These are phyloP conservation scores for Solanum peruvianum DNA, from an alignment of 257 asterid species.

Conservation along the genomic window DNA sequence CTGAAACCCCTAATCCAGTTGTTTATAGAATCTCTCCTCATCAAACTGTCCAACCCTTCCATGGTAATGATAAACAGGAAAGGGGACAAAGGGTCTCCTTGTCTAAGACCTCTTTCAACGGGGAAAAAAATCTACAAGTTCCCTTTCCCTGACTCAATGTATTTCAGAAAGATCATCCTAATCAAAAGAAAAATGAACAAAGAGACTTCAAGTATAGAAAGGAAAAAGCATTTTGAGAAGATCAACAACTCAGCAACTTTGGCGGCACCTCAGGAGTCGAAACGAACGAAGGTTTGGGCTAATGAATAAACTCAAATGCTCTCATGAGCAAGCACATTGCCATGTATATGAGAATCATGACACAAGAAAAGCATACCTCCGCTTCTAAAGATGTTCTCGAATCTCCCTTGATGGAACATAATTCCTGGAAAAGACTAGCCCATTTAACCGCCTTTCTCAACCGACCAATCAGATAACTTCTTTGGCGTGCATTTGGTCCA, in stretches of 20 bases:
- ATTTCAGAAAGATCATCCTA: not conserved
- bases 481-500: slow-evolving; percentile 93
- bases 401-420: slow-evolving; percentile 82
- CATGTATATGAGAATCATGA: not conserved
- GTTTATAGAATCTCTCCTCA: no score
- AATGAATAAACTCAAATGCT: not conserved
- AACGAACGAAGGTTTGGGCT: not conserved
- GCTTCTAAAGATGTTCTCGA: slow-evolving; percentile 96
- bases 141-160: not conserved
- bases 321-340: not conserved
- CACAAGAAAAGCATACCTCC: slow-evolving; percentile 40
- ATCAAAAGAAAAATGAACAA: not conserved
- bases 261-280: not conserved
- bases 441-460: slow-evolving; percentile 91
- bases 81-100: no score
- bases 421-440: slow-evolving; percentile 78
- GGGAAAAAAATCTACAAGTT: not conserved
- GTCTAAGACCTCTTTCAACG: no score
- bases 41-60: no score
- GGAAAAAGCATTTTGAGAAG: not conserved
- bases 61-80: no score
- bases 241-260: not conserved
- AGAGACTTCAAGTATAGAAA: not conserved
- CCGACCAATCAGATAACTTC: slow-evolving; percentile 88
- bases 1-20: no score